Percentiles rank a stretch among this genome's conserved stretches.
These are phyloP conservation scores for Alternaria novae-zelandiae DNA, from an alignment of 2,329 filamentous ascomycete genomes.

Conservation along the genomic window DNA sequence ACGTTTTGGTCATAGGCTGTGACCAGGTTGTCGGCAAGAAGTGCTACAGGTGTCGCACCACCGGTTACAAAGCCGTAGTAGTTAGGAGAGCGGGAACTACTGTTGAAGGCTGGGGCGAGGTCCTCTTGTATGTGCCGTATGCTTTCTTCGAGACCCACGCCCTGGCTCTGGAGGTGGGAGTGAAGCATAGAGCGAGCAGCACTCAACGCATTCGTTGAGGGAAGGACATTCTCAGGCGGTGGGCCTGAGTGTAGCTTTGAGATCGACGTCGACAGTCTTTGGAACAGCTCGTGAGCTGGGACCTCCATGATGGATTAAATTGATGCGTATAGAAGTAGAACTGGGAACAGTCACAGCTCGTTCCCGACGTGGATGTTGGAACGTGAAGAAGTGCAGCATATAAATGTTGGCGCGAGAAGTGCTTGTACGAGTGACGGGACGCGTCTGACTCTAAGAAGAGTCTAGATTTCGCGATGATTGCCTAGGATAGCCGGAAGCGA, in stretches of 20 bases:
- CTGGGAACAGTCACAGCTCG: neutral
- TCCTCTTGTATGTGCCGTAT: conserved; percentile 55
- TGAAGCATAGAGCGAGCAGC: conserved; percentile 46
- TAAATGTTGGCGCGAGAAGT: neutral
- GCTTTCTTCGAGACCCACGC: conserved; percentile 53
- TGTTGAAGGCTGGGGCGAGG: conserved; percentile 66
- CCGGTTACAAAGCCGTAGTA: conserved; percentile 91
- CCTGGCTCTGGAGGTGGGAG: conserved; percentile 45
- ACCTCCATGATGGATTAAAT: conserved; percentile 14
- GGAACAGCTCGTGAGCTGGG: conserved; percentile 17
- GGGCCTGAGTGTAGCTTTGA: conserved; percentile 29
- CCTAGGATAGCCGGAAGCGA: conserved; percentile 1
- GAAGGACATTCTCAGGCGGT: conserved; percentile 41
- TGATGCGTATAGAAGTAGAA: neutral
- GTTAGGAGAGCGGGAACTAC: conserved; percentile 58
- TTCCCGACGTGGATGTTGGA: neutral
- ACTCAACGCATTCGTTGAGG: conserved; percentile 35
- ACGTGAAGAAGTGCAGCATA: neutral
- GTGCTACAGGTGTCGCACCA: conserved; percentile 77
- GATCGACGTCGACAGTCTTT: conserved; percentile 31
- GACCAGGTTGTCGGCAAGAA: conserved; percentile 84
- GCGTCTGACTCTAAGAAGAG: neutral
- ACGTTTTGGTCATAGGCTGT: conserved; percentile 83
- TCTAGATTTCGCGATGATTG: neutral
- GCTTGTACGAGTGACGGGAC: neutral